Percentiles rank a stretch among this genome's conserved stretches.
phyloP scores from a whole-genome alignment of 371 early-diverging fungal species.

The Coemansia sp. region DNA sequence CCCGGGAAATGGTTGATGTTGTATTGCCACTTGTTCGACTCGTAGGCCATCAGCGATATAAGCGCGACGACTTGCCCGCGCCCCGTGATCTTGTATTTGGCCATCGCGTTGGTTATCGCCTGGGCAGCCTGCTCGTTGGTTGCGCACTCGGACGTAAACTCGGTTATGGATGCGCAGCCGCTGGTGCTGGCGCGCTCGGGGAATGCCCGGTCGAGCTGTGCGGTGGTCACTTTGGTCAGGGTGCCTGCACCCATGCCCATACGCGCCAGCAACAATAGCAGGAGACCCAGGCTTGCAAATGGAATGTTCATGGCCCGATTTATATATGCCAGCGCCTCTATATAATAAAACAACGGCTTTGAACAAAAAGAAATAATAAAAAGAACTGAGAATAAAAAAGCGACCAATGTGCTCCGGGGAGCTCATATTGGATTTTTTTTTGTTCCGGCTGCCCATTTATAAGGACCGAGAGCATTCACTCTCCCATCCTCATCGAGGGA shows the following conservation, averaged over 20 bases:
- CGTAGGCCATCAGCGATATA: slow-evolving; percentile 41
- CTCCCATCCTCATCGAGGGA: too few species aligned
- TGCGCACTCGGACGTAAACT: slow-evolving; percentile 21
- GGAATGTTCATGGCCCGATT: slow-evolving; percentile 8
- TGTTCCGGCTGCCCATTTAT: too few species aligned
- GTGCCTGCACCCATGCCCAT: background rate
- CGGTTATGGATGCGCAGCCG: slow-evolving; percentile 1
- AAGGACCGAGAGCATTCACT: background rate
- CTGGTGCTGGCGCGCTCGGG: slow-evolving; percentile 10
- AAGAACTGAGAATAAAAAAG: background rate
- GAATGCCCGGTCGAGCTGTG: slow-evolving; percentile 16
- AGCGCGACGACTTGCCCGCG: slow-evolving; percentile 39
- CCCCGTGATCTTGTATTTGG: slow-evolving; percentile 31
- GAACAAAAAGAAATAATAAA: background rate
- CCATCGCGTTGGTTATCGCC: slow-evolving; percentile 36
- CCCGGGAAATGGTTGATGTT: slow-evolving; percentile 47
- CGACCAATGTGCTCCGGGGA: too few species aligned
- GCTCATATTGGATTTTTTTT: too few species aligned
- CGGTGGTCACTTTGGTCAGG: slow-evolving; percentile 2
- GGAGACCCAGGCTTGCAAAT: slow-evolving; percentile 1
- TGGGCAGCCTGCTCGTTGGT: slow-evolving; percentile 24
- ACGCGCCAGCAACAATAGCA: background rate
- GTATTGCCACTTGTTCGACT: slow-evolving; percentile 45
- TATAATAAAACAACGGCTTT: background rate
- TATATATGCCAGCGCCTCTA: background rate